Percentiles rank a stretch among this genome's conserved stretches.
Conservation (phyloP, 2,329 filamentous ascomycete species). For the Akanthomyces dipterigenus region DNA sequence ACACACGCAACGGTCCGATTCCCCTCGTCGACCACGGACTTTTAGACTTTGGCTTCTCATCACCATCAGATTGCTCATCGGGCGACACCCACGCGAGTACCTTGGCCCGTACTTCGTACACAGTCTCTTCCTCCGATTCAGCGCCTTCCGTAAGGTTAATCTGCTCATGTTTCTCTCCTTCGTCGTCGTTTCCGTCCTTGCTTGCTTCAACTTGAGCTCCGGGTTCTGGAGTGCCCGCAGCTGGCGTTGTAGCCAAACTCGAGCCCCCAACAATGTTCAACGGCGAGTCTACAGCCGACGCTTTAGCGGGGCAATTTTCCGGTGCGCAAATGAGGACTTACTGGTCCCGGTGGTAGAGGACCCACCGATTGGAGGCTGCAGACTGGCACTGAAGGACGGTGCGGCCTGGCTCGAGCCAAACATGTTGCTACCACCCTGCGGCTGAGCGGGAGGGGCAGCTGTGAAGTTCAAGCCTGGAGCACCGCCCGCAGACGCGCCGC, state of each 20-base stretch:
- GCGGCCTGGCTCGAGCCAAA: conserved; percentile 30
- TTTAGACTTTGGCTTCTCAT: conserved; percentile 39
- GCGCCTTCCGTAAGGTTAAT: conserved; percentile 61
- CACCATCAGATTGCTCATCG: conserved; percentile 38
- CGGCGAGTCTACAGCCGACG: conserved; percentile 45
- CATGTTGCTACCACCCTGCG: conserved; percentile 22
- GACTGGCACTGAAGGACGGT: conserved; percentile 28
- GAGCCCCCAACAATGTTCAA: conserved; percentile 52
- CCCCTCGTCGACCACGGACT: conserved; percentile 64
- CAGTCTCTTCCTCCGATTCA: conserved; percentile 64
- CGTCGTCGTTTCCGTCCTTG: conserved; percentile 40
- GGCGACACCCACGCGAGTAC: conserved; percentile 53
- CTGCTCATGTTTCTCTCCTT: conserved; percentile 57
- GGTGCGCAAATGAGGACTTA: conserved; percentile 36
- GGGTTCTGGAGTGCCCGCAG: conserved; percentile 52
- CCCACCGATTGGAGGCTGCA: conserved; percentile 36
- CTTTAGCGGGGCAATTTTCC: conserved; percentile 41
- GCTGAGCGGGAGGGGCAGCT: conserved; percentile 23
- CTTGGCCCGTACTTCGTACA: conserved; percentile 67
- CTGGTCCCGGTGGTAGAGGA: conserved; percentile 40
- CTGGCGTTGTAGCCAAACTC: conserved; percentile 54
- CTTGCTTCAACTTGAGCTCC: conserved; percentile 38
- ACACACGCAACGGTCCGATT: conserved; percentile 62
- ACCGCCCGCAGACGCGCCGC: conserved; percentile 23
- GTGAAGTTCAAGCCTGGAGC: conserved; percentile 35